Conservation (phyloP, 805 yeast species). For the Kazachstania kunashirensis region DNA sequence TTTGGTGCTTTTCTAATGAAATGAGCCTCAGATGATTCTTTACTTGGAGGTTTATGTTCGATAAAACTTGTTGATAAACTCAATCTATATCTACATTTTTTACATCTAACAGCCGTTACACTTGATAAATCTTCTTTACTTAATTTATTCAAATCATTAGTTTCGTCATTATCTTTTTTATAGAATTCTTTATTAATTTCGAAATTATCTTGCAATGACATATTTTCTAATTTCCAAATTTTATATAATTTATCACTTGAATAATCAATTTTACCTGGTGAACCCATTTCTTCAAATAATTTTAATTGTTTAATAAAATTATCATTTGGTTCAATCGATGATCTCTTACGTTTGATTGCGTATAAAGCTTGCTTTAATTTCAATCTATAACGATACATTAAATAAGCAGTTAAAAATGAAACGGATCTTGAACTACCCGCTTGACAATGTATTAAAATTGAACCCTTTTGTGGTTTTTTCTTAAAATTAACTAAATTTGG, state of each 20-base stretch:
- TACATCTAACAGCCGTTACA: conserved; percentile 53
- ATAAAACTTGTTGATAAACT: conserved; percentile 57
- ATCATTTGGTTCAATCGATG: conserved; percentile 58
- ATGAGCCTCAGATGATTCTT: conserved; percentile 53
- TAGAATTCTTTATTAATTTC: conserved; percentile 29
- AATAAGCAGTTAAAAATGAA: conserved; percentile 76
- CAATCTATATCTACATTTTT: conserved; percentile 63
- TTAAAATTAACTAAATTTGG: conserved; percentile 25
- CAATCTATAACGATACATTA: conserved; percentile 68
- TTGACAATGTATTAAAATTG: conserved; percentile 63
- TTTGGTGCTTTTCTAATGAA: conserved; percentile 57
- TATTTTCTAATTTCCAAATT: conserved; percentile 34
- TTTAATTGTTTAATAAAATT: conserved; percentile 66
- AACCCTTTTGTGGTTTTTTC: conserved; percentile 34
- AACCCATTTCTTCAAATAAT: conserved; percentile 43
- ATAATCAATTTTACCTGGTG: conserved; percentile 14
- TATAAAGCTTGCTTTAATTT: conserved; percentile 53
- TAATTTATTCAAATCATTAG: conserved; percentile 16
- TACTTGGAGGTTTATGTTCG: conserved; percentile 57
- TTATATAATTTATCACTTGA: conserved; percentile 30
- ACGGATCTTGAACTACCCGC: conserved; percentile 92
- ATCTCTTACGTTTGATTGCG: conserved; percentile 60
- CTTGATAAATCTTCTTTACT: conserved; percentile 19
- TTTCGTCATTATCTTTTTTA: conserved; percentile 24
- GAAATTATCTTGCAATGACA: conserved; percentile 24